A percentile compares a stretch with the other conserved stretches of the same genome.
These are phyloP conservation scores for Blumeria hordei DNA, from an alignment of 2,329 filamentous ascomycete genomes.

Conservation along the genomic window DNA sequence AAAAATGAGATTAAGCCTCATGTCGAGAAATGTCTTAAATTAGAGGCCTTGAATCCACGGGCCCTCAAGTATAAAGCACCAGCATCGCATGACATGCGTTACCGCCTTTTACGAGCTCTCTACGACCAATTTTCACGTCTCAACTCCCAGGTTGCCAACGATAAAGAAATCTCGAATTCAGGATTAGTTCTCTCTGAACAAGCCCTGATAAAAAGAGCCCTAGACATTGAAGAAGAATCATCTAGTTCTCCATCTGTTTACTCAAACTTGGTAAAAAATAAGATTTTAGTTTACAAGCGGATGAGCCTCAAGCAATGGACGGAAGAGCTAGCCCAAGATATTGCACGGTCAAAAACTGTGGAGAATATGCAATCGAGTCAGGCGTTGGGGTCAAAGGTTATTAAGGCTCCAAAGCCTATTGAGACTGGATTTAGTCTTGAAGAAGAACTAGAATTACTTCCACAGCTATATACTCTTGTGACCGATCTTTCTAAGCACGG, in stretches of 20 bases:
- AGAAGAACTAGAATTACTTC: constrained; percentile 44
- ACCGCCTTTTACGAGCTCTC: constrained; percentile 34
- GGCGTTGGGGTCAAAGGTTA: constrained; percentile 9
- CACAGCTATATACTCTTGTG: constrained; percentile 38
- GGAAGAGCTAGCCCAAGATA: constrained; percentile 26
- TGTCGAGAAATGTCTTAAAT: constrained; percentile 11
- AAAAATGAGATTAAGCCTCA: constrained; percentile 3
- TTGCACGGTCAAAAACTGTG: constrained; percentile 17
- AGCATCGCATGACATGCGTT: constrained; percentile 29
- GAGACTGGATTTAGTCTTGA: constrained; percentile 41
- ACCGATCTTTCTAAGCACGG: constrained; percentile 39
- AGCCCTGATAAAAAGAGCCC: constrained; percentile 39
- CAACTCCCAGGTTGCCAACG: constrained; percentile 35
- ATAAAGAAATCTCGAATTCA: constrained; percentile 23
- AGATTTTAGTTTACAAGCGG: constrained; percentile 49
- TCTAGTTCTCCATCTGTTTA: constrained; percentile 49
- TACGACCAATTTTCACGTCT: constrained; percentile 42
- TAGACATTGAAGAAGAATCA: constrained; percentile 57
- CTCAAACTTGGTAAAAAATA: constrained; percentile 60
- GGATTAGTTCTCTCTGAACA: constrained; percentile 36
- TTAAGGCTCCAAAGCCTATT: constrained; percentile 25
- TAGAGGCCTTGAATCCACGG: constrained; percentile 41
- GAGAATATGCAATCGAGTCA: neutral
- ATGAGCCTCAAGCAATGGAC: constrained; percentile 54
- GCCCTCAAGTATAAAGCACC: constrained; percentile 32